These are phyloP conservation scores for Barbarea vulgaris DNA, from an alignment of 345 rosid species.

Conservation along the genomic window DNA sequence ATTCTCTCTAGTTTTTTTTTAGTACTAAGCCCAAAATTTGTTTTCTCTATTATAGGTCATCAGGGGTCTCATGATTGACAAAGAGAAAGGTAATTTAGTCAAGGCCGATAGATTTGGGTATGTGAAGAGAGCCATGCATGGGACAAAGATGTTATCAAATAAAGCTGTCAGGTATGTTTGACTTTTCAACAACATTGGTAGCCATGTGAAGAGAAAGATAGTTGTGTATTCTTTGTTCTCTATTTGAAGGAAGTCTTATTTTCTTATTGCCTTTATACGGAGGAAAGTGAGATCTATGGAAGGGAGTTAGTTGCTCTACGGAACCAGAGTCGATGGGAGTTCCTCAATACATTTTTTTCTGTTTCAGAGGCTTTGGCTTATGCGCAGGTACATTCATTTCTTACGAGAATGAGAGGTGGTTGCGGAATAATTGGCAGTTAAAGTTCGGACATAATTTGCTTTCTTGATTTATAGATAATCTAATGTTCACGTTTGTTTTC, in stretches of 20 bases:
- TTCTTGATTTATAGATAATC: neutral
- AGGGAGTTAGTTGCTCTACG: slow-evolving; percentile 94
- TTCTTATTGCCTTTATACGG: slow-evolving; percentile 49
- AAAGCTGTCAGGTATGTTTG: slow-evolving; percentile 73
- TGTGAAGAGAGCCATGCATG: slow-evolving; percentile 95
- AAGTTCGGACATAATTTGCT: neutral
- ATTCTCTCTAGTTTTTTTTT: slow-evolving; percentile 15
- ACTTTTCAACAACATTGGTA: neutral
- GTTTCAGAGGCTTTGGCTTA: slow-evolving; percentile 96
- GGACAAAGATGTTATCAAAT: slow-evolving; percentile 84
- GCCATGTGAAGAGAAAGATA: slow-evolving; percentile 6
- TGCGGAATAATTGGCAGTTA: neutral
- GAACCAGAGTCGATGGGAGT: slow-evolving; percentile 88
- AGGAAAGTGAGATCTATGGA: slow-evolving; percentile 88
- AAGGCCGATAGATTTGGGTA: slow-evolving; percentile 98
- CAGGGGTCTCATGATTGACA: slow-evolving; percentile 96
- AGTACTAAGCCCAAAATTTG: neutral
- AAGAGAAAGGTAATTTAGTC: slow-evolving; percentile 92
- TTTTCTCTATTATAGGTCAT: slow-evolving; percentile 55
- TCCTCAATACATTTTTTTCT: slow-evolving; percentile 89
- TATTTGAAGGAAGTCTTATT: slow-evolving; percentile 34
- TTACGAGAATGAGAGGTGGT: neutral
- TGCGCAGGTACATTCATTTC: slow-evolving; percentile 65
- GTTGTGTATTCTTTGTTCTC: neutral
- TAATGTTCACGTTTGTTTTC: neutral